phyloP scores from a whole-genome alignment of 1,284 basidiomycete genomes.

The Pholiota adiposa region DNA sequence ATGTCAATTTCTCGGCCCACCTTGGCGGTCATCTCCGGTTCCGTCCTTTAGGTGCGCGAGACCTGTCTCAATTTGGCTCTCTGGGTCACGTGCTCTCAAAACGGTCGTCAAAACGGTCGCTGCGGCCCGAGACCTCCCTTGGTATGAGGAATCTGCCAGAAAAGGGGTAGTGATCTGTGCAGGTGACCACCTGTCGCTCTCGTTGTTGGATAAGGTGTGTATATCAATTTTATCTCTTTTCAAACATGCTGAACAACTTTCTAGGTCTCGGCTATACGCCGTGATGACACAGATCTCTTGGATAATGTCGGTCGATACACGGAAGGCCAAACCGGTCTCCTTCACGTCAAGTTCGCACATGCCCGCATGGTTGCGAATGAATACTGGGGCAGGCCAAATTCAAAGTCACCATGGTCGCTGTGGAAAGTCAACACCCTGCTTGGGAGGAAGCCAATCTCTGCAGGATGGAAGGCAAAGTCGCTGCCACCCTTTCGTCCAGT shows the following conservation, averaged over 20 bases:
- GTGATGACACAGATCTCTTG: neutral
- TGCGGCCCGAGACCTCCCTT: too few species aligned
- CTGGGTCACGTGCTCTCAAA: too few species aligned
- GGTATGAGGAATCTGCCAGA: too few species aligned
- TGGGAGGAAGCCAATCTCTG: slow-evolving; percentile 9
- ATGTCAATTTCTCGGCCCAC: too few species aligned
- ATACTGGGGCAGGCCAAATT: slow-evolving; percentile 22
- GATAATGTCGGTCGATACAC: too few species aligned
- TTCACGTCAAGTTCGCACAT: slow-evolving; percentile 19
- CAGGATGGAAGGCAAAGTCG: slow-evolving; percentile 20
- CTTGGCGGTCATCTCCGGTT: too few species aligned
- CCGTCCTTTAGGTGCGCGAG: too few species aligned
- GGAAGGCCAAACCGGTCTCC: slow-evolving; percentile 16
- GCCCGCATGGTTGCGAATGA: slow-evolving; percentile 18
- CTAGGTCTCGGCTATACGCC: slow-evolving; percentile 16
- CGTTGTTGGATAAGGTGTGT: slow-evolving; percentile 19
- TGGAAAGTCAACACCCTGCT: slow-evolving; percentile 21
- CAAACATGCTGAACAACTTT: neutral
- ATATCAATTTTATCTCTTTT: neutral
- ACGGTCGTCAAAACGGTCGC: too few species aligned
- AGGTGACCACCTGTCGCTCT: slow-evolving; percentile 17
- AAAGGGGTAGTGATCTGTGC: too few species aligned
- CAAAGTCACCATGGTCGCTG: slow-evolving; percentile 19
- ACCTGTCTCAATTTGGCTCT: too few species aligned
- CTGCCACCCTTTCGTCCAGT: slow-evolving; percentile 17